Conservation (phyloP, 2,329 filamentous ascomycete species). For the Triangularia setosa region DNA sequence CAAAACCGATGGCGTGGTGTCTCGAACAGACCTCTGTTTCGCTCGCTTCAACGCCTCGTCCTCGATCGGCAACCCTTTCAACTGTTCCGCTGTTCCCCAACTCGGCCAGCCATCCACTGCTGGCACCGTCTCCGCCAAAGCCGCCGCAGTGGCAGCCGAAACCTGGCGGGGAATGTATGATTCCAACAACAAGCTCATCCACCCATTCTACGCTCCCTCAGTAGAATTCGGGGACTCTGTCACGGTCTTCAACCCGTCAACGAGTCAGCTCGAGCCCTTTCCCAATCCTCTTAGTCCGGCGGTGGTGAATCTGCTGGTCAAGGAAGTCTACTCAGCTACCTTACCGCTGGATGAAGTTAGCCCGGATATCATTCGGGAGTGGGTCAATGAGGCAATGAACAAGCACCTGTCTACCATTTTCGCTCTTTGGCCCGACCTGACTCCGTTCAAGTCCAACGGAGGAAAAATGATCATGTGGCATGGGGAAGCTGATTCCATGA, state of each 20-base stretch:
- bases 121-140: slow-evolving; percentile 21
- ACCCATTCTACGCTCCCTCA: slow-evolving; percentile 33
- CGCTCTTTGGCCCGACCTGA: slow-evolving; percentile 44
- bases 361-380: slow-evolving; percentile 46
- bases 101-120: background rate
- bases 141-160: slow-evolving; percentile 28
- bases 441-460: slow-evolving; percentile 39
- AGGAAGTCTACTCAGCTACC: slow-evolving; percentile 25
- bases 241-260: slow-evolving; percentile 31
- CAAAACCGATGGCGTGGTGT: slow-evolving; percentile 23
- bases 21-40: slow-evolving; percentile 35
- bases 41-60: slow-evolving; percentile 40
- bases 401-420: slow-evolving; percentile 45
- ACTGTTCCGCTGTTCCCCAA: slow-evolving; percentile 11
- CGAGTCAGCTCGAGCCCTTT: slow-evolving; percentile 25
- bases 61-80: slow-evolving; percentile 42
- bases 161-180: slow-evolving; percentile 37
- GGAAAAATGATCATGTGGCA: slow-evolving; percentile 52
- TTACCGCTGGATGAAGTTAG: slow-evolving; percentile 44
- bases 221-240: slow-evolving; percentile 33
- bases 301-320: slow-evolving; percentile 30
- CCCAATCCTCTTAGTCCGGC: slow-evolving; percentile 17
- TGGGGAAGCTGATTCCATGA: slow-evolving; percentile 46
- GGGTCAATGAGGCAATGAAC: slow-evolving; percentile 47
- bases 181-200: slow-evolving; percentile 34